A percentile compares a stretch with the other conserved stretches of the same genome.
Conservation (phyloP, 179 eudicot species). For the Beta corolliflora region DNA sequence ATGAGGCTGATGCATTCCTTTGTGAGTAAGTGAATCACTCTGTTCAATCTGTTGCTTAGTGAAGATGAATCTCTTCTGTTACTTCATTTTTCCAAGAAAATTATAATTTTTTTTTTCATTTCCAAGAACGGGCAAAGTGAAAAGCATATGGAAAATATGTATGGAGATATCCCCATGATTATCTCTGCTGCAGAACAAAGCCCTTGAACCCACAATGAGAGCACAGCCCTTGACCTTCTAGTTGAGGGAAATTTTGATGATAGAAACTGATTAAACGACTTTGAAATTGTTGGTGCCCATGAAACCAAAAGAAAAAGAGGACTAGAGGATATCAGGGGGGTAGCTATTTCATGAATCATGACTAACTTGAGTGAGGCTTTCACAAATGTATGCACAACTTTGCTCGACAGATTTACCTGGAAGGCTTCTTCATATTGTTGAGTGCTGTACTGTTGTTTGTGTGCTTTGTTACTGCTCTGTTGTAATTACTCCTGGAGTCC, state of each 20-base stretch:
- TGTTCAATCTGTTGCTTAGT: background rate
- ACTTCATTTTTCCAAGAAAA: background rate
- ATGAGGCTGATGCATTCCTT: constrained; percentile 96
- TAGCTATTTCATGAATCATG: too few species aligned
- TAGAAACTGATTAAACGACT: background rate
- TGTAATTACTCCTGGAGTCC: too few species aligned
- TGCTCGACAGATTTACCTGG: too few species aligned
- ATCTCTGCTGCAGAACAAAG: background rate
- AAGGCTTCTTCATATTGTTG: too few species aligned
- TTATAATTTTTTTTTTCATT: background rate
- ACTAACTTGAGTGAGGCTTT: too few species aligned
- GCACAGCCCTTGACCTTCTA: background rate
- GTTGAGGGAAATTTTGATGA: background rate
- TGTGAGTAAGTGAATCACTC: constrained; percentile 75
- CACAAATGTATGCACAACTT: too few species aligned
- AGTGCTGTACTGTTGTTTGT: too few species aligned
- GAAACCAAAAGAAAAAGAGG: too few species aligned
- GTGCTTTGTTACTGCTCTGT: too few species aligned
- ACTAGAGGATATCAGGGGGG: too few species aligned
- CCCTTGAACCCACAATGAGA: background rate
- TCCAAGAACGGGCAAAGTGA: background rate
- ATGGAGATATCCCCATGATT: background rate
- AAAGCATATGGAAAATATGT: background rate
- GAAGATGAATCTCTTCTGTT: background rate
- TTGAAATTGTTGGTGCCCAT: too few species aligned